A percentile compares a stretch with the other conserved stretches of the same genome.
Conservation (phyloP, 306 rosid species). For the Medicago lupulina region DNA sequence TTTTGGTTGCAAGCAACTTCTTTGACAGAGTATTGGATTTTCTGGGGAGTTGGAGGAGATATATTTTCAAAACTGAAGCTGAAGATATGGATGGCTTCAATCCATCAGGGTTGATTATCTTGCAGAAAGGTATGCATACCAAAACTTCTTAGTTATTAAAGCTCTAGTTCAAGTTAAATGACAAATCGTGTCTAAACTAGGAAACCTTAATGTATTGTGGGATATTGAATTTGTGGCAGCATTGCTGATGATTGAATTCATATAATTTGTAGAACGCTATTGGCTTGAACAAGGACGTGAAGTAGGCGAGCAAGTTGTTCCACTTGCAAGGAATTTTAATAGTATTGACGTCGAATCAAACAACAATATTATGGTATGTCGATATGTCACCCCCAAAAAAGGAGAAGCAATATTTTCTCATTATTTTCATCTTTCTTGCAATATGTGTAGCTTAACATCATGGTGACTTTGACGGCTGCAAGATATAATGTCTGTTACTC, state of each 20-base stretch:
- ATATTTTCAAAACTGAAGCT: slow-evolving; percentile 77
- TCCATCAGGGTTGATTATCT: slow-evolving; percentile 89
- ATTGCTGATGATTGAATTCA: slow-evolving; percentile 31
- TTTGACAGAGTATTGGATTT: slow-evolving; percentile 77
- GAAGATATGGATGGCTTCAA: slow-evolving; percentile 94
- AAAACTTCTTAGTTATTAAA: slow-evolving; percentile 20
- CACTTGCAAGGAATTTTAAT: slow-evolving; percentile 86
- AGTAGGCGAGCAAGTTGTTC: slow-evolving; percentile 92
- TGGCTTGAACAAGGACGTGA: slow-evolving; percentile 91
- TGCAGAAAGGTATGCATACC: slow-evolving; percentile 76
- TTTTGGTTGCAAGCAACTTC: slow-evolving; percentile 92
- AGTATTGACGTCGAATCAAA: slow-evolving; percentile 64
- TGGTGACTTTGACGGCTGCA: slow-evolving; percentile 26
- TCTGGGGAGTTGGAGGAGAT: slow-evolving; percentile 92
- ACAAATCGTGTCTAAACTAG: slow-evolving; percentile 15
- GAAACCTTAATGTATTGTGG: slow-evolving; percentile 8
- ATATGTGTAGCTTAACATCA: neutral
- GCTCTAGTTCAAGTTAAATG: slow-evolving; percentile 10
- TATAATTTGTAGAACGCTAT: slow-evolving; percentile 64
- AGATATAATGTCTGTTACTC: slow-evolving; percentile 6
- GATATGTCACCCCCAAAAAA: neutral
- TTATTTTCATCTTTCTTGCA: slow-evolving; percentile 17
- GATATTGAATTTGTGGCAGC: slow-evolving; percentile 24
- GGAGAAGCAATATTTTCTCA: slow-evolving; percentile 12
- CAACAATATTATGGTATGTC: slow-evolving; percentile 65